These are phyloP conservation scores for Corynespora cassiicola DNA, from an alignment of 2,329 filamentous ascomycete species.

Conservation along the genomic window DNA sequence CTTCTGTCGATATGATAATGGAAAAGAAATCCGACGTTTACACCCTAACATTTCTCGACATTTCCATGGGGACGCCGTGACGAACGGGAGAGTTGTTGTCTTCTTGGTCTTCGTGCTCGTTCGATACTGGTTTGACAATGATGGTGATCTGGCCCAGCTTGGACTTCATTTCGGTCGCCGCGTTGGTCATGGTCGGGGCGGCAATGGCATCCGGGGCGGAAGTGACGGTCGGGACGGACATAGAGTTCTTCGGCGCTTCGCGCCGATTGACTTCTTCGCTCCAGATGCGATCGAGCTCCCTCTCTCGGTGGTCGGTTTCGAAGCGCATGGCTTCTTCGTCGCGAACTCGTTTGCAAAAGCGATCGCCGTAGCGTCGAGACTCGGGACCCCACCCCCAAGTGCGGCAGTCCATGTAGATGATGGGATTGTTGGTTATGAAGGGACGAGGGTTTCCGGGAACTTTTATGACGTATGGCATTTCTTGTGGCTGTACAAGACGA, in stretches of 20 bases:
- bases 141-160: too few relatives aligned
- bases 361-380: conserved; percentile 21
- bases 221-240: background rate
- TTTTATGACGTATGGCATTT: conserved; percentile 31
- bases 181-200: too few relatives aligned
- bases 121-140: too few relatives aligned
- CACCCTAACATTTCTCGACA: too few relatives aligned
- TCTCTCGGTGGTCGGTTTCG: conserved; percentile 16
- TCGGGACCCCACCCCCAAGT: conserved; percentile 22
- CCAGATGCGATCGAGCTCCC: conserved; percentile 21
- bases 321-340: conserved; percentile 17
- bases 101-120: too few relatives aligned
- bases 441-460: conserved; percentile 16
- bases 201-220: too few relatives aligned
- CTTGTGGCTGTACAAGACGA: too few relatives aligned
- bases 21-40: too few relatives aligned
- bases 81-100: too few relatives aligned
- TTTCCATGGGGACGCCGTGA: too few relatives aligned
- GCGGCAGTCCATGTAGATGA: conserved; percentile 25
- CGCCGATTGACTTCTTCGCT: conserved; percentile 9
- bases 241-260: conserved; percentile 1
- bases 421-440: conserved; percentile 26
- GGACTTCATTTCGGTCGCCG: too few relatives aligned
- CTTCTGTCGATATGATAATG: too few relatives aligned
- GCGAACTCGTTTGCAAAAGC: conserved; percentile 19